A percentile compares a stretch with the other conserved stretches of the same genome.
phyloP scores from a whole-genome alignment of 495 filamentous ascomycete species.

The Penicillium dipodomyicola region DNA sequence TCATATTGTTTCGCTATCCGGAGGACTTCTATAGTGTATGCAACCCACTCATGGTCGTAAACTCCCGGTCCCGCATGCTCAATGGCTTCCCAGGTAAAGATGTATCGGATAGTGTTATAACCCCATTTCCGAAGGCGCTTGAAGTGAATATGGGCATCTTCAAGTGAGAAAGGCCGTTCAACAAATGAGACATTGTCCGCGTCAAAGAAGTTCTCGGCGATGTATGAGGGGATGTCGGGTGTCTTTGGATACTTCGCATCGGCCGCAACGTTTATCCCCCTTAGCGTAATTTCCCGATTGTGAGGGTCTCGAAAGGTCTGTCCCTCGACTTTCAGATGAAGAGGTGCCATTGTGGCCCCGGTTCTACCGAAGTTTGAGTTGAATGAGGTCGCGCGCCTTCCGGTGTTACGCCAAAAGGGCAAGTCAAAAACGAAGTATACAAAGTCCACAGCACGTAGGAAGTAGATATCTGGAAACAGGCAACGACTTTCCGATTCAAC shows the following conservation, averaged over 20 bases:
- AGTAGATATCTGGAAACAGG: not conserved
- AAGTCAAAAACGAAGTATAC: not conserved
- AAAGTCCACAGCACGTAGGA: not conserved
- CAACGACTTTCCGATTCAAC: not conserved
- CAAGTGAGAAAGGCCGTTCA: constrained; percentile 73
- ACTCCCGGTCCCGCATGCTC: constrained; percentile 88
- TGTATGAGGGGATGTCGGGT: constrained; percentile 78
- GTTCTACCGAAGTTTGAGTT: not conserved
- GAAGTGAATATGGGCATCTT: constrained; percentile 85
- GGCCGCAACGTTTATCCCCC: constrained; percentile 67
- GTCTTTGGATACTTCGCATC: constrained; percentile 70
- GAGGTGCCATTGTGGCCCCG: constrained; percentile 34
- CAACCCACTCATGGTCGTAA: constrained; percentile 93
- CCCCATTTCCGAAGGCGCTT: constrained; percentile 81
- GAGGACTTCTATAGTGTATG: constrained; percentile 82
- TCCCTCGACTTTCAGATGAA: constrained; percentile 73
- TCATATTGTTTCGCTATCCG: constrained; percentile 83
- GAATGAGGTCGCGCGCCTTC: not conserved
- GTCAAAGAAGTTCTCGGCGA: constrained; percentile 80
- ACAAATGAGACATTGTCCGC: constrained; percentile 90
- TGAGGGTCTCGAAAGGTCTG: constrained; percentile 70
- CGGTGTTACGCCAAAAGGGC: not conserved
- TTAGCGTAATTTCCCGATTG: constrained; percentile 64
- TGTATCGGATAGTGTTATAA: constrained; percentile 92
- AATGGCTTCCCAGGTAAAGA: constrained; percentile 99